phyloP scores from a whole-genome alignment of 2,329 filamentous ascomycete genomes.

The Myriosclerotinia curreyana region DNA sequence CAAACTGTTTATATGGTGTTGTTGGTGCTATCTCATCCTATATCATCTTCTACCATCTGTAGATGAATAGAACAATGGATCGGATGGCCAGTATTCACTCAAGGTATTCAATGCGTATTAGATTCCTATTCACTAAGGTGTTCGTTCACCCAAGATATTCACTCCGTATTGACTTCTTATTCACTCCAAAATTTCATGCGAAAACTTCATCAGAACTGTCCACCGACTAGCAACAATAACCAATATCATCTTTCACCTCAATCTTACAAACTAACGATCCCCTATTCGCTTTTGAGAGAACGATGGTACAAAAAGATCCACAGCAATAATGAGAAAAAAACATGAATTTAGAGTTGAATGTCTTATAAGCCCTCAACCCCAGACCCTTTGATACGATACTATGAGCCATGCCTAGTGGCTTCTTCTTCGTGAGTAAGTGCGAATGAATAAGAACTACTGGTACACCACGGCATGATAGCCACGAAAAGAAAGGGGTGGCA shows the following conservation, averaged over 20 bases:
- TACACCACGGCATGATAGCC: not conserved
- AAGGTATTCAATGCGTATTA: too few relatives aligned
- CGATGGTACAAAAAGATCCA: not conserved
- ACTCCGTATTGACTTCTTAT: not conserved
- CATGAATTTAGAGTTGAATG: not conserved
- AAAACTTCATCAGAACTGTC: not conserved
- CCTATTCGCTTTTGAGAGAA: not conserved
- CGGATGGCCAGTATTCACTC: too few relatives aligned
- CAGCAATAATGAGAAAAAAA: not conserved
- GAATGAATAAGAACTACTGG: not conserved
- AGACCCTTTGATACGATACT: too few relatives aligned
- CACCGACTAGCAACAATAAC: not conserved
- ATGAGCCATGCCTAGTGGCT: not conserved
- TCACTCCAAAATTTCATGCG: not conserved
- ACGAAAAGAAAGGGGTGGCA: not conserved
- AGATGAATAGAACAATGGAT: too few relatives aligned
- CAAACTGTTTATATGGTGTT: too few relatives aligned
- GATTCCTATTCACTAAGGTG: not conserved
- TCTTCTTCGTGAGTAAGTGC: not conserved
- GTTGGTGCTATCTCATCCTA: too few relatives aligned
- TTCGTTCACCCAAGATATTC: too few relatives aligned
- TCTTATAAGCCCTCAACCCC: not conserved
- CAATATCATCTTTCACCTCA: not conserved
- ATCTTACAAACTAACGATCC: not conserved
- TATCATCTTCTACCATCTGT: too few relatives aligned